These are phyloP conservation scores for Penicillium chermesinum DNA, from an alignment of 495 filamentous ascomycete genomes.

Conservation along the genomic window DNA sequence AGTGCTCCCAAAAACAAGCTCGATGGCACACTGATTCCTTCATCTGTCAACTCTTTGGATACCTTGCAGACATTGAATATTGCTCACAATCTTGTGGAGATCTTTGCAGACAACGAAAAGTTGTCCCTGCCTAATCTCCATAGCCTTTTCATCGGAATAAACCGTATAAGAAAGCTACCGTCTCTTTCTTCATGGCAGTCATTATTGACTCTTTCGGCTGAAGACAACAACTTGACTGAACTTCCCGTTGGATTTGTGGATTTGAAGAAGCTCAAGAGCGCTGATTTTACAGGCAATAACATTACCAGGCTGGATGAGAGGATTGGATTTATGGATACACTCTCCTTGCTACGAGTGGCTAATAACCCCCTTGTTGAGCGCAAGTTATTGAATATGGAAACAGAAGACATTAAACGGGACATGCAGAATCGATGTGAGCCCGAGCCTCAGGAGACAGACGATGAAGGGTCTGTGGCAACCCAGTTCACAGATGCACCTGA, in stretches of 20 bases:
- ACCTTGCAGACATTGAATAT: conserved; percentile 71
- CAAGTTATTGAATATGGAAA: conserved; percentile 72
- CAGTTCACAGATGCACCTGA: conserved; percentile 44
- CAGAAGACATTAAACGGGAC: conserved; percentile 75
- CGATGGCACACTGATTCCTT: conserved; percentile 62
- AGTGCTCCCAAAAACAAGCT: conserved; percentile 75
- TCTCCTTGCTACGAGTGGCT: conserved; percentile 66
- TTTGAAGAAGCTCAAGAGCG: conserved; percentile 61
- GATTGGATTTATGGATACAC: conserved; percentile 73
- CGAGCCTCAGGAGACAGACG: conserved; percentile 37
- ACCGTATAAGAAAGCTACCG: conserved; percentile 68
- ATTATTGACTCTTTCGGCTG: conserved; percentile 66
- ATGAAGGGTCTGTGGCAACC: conserved; percentile 41
- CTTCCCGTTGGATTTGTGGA: conserved; percentile 69
- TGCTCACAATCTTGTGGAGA: conserved; percentile 65
- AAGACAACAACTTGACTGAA: conserved; percentile 70
- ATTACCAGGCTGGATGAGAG: conserved; percentile 68
- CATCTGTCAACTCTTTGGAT: conserved; percentile 49
- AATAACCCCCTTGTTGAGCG: conserved; percentile 86
- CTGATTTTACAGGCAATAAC: conserved; percentile 80
- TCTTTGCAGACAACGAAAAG: conserved; percentile 42
- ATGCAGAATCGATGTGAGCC: conserved; percentile 67
- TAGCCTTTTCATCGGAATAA: conserved; percentile 66
- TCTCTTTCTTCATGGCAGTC: conserved; percentile 64
- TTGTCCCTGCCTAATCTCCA: conserved; percentile 68